Percentiles rank a stretch among this genome's conserved stretches.
Evolutionary conservation across 768 basidiomycete genomes (phyloP).

Genomic region (Pleurotus ostreatus): DNA sequence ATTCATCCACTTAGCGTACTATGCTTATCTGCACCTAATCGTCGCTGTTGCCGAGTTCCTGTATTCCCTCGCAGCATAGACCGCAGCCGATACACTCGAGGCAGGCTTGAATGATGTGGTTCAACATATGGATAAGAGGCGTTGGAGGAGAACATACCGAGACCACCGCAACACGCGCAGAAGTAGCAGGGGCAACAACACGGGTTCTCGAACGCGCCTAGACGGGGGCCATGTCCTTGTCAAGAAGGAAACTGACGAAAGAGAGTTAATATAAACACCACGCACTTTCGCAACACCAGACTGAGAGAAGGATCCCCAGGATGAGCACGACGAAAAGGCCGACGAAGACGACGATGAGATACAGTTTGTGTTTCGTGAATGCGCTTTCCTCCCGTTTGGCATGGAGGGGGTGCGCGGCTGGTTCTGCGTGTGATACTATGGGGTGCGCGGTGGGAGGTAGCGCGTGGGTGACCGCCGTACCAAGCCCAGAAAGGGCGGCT

Average conservation of each 20-base stretch:
- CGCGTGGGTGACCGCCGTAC: too few relatives aligned
- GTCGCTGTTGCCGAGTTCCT: constrained; percentile 15
- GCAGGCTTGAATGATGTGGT: constrained; percentile 37
- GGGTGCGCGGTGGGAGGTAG: background rate
- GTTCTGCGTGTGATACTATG: background rate
- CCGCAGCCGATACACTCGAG: constrained; percentile 71
- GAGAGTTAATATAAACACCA: constrained; percentile 8
- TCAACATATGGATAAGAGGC: background rate
- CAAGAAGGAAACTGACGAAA: background rate
- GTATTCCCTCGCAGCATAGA: constrained; percentile 50
- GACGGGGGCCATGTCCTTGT: background rate
- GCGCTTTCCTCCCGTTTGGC: constrained; percentile 1
- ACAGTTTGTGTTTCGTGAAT: constrained; percentile 24
- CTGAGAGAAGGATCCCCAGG: constrained; percentile 53
- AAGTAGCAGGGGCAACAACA: constrained; percentile 69
- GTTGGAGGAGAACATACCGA: constrained; percentile 34
- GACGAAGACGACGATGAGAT: constrained; percentile 61
- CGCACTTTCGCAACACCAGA: constrained; percentile 64
- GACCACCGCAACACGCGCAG: constrained; percentile 68
- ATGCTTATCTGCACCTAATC: too few relatives aligned
- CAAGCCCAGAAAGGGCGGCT: too few relatives aligned
- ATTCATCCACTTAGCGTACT: too few relatives aligned
- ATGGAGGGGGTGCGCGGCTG: background rate
- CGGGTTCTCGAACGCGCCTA: constrained; percentile 58
- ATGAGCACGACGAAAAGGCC: constrained; percentile 54